These are phyloP conservation scores for Pelargonium fulgidum DNA, from an alignment of 441 rosid species.

Conservation along the genomic window DNA sequence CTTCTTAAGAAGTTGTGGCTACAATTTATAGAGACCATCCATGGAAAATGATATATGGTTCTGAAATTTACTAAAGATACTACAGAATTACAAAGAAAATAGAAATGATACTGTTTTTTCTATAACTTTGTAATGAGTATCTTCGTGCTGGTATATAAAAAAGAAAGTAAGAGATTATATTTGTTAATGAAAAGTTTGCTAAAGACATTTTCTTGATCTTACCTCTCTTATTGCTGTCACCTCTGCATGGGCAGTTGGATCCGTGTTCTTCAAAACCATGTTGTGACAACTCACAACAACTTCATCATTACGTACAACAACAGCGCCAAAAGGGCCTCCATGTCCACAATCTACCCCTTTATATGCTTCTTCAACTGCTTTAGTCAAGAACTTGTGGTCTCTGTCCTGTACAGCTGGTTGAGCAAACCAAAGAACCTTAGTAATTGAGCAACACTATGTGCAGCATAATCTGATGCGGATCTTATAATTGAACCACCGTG, in stretches of 20 bases:
- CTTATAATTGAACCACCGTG: no score
- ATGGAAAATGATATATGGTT: neutral
- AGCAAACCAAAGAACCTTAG: neutral
- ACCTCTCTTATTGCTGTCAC: constrained; percentile 95
- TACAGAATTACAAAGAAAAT: neutral
- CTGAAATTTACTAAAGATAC: neutral
- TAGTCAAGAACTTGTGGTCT: constrained; percentile 69
- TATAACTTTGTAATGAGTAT: neutral
- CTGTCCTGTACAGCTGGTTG: constrained; percentile 68
- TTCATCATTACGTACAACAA: constrained; percentile 69
- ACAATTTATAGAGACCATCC: neutral
- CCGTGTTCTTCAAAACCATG: constrained; percentile 70
- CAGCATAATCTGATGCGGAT: neutral
- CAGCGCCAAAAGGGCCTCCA: constrained; percentile 96
- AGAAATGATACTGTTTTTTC: neutral
- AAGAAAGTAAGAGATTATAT: neutral
- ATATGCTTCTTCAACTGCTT: constrained; percentile 89
- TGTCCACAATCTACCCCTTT: constrained; percentile 88
- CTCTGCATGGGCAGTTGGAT: constrained; percentile 96
- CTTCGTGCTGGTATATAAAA: neutral
- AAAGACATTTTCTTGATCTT: constrained; percentile 7
- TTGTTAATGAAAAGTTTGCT: neutral
- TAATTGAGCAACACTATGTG: neutral
- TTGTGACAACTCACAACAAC: constrained; percentile 78
- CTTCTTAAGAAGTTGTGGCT: neutral